Evolutionary conservation across 441 rosid genomes (phyloP), one percentile per base, ranked within the genome.

Genomic region (Sinapis alba): DNA sequence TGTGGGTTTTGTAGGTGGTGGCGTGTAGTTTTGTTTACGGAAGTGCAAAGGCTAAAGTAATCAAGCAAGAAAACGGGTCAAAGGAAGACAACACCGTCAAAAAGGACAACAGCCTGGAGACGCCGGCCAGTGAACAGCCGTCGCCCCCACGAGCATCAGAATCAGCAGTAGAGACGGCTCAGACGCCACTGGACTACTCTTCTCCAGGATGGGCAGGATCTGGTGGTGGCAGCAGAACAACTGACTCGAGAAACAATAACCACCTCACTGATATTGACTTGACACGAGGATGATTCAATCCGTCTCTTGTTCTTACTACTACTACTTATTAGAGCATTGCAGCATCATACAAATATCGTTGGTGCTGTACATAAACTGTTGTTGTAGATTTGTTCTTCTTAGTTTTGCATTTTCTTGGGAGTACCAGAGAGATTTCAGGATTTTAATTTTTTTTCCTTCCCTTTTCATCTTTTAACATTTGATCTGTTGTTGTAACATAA

Each of bases 21-120:
- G 84, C 84, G 5, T 91, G 98, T 87, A 95, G 94, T 83, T 95
- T 95, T 76, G 86, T 86, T 10, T 84, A 90, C 16, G 94, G 88
- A 30, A 82, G 83, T 79, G 65, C 91, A 15, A 95, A 90, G 84
- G 74, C 65, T 6, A 78, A 65, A 71, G 30, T 26, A 50, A 24
- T 65, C 15, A 65, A 71, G 73, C 77, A 70, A 69, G 88, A 88
- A 79, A 85, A 82, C 72, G 87, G 83, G 53, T 89, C 83, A 71
- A 73, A 84, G 38, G 87, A 85, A 4, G 82, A 82, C 70, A 71
- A 41, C 15, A 83, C 78, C 9, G 21, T 3, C 66, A 6, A 19
- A 19, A 34, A 19, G 4, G 24, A 62, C 19, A 81, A 81, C 38
- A 82, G 81, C 50, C 8, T 68, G 54, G 78, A 70, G 53, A 63